These are phyloP conservation scores for Allomyces macrogynus DNA, from an alignment of 192 early-diverging fungal genomes.

Conservation along the genomic window DNA sequence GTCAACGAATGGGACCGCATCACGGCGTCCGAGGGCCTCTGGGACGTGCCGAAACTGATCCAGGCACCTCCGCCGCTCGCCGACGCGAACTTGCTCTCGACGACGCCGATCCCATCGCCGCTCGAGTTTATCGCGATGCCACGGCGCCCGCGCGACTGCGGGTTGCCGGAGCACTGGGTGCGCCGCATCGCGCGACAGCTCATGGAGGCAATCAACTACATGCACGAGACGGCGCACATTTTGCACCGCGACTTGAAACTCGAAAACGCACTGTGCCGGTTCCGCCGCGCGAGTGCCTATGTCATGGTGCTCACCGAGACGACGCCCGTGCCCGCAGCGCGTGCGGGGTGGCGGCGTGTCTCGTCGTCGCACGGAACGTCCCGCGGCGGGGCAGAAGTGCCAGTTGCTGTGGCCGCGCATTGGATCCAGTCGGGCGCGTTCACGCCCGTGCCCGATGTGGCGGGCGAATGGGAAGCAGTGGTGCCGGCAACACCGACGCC, in stretches of 20 bases:
- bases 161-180: background rate
- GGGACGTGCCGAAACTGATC: background rate
- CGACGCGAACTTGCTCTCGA: background rate
- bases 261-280: background rate
- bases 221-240: slow-evolving; percentile 2
- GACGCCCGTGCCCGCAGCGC: too few relatives aligned
- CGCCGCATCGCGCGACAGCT: slow-evolving; percentile 3
- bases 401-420: background rate
- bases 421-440: background rate
- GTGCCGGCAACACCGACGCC: background rate
- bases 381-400: background rate
- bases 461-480: background rate
- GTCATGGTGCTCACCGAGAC: background rate
- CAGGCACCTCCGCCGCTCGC: background rate
- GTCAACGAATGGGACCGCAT: background rate
- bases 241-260: slow-evolving; percentile 6
- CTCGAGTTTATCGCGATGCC: too few relatives aligned
- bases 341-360: background rate
- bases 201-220: slow-evolving; percentile 1
- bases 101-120: too few relatives aligned
- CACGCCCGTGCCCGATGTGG: background rate
- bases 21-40: background rate
- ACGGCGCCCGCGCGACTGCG: background rate
- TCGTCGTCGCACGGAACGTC: background rate
- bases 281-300: background rate